phyloP scores from a whole-genome alignment of 805 yeast genomes.

The Scheffersomyces coipomensis region DNA sequence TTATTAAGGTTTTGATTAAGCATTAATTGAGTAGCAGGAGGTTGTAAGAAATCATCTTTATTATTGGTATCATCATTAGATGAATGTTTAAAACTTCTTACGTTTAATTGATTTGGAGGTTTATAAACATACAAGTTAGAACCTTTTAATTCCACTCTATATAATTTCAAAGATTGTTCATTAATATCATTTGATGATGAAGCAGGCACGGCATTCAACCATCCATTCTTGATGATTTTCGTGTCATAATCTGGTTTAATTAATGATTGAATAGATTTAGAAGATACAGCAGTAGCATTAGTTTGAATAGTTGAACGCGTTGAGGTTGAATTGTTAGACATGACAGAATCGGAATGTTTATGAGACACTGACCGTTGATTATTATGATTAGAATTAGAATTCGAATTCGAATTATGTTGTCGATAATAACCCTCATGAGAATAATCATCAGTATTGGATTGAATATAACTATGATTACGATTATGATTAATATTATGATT shows the following conservation, averaged over 20 bases:
- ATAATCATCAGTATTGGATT: too few species aligned
- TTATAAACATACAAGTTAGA: conserved; percentile 62
- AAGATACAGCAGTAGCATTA: not conserved
- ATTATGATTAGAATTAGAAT: too few species aligned
- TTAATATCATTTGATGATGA: conserved; percentile 20
- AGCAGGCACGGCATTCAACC: conserved; percentile 38
- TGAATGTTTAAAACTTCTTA: conserved; percentile 24
- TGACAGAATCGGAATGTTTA: not conserved
- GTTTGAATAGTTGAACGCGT: not conserved
- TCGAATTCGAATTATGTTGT: too few species aligned
- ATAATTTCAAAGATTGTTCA: conserved; percentile 44
- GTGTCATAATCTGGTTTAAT: conserved; percentile 31
- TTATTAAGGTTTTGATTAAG: conserved; percentile 8
- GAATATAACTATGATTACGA: too few species aligned
- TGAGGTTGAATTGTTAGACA: not conserved
- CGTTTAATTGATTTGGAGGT: conserved; percentile 48
- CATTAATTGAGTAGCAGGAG: not conserved
- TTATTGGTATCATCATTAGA: conserved; percentile 3
- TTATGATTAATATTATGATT: too few species aligned
- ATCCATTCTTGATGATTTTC: conserved; percentile 26
- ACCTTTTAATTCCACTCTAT: conserved; percentile 69
- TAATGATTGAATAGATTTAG: conserved; percentile 4
- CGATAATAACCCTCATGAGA: too few species aligned
- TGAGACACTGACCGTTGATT: too few species aligned
- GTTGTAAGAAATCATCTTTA: not conserved